phyloP scores from a whole-genome alignment of 106 monocot species.

The Platanthera zijinensis region DNA sequence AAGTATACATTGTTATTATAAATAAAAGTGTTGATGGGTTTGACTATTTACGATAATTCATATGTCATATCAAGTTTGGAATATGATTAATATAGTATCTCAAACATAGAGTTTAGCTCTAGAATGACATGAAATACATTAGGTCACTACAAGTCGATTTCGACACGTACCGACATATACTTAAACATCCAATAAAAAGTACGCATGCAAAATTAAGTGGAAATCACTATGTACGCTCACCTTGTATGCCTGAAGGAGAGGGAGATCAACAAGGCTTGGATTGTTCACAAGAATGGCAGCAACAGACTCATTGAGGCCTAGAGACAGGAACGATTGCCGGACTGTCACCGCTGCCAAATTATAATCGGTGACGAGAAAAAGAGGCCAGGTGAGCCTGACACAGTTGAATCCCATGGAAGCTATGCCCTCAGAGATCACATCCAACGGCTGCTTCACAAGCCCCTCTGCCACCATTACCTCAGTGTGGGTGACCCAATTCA shows the following conservation, averaged over 20 bases:
- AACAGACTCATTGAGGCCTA: conserved; percentile 42
- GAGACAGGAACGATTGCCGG: conserved; percentile 26
- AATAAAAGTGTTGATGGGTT: no score
- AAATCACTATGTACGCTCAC: conserved; percentile 7
- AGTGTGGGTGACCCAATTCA: conserved; percentile 54
- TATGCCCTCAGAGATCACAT: conserved; percentile 38
- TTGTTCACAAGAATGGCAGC: conserved; percentile 33
- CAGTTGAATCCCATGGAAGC: conserved; percentile 61
- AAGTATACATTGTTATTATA: no score
- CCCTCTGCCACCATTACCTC: conserved; percentile 57
- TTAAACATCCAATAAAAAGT: no score
- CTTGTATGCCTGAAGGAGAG: conserved; percentile 41
- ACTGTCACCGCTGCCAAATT: conserved; percentile 26
- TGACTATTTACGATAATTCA: no score
- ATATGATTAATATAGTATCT: no score
- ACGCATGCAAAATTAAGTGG: no score
- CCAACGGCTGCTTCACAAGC: conserved; percentile 39
- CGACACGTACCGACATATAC: no score
- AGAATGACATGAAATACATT: no score
- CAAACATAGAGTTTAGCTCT: no score
- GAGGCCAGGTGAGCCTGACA: conserved; percentile 63
- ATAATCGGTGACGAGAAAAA: conserved; percentile 39
- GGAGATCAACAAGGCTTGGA: conserved; percentile 40
- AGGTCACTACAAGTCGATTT: no score
- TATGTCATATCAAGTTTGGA: no score